A percentile compares a stretch with the other conserved stretches of the same genome.
Evolutionary conservation across 805 yeast genomes (phyloP).

Genomic region (Ogataea neopini): DNA sequence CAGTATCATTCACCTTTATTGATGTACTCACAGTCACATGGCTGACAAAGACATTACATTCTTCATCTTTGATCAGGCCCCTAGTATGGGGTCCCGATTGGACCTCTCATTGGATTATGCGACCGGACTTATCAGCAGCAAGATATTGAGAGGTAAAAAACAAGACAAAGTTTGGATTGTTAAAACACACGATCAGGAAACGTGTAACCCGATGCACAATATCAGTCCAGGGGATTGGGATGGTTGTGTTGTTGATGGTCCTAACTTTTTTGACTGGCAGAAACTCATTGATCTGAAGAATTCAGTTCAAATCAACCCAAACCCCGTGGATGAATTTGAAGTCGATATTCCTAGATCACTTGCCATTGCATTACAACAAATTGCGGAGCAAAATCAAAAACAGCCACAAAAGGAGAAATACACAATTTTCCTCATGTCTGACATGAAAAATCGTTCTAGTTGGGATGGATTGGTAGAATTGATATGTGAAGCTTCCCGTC

Average conservation of each 20-base stretch:
- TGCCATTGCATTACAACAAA: constrained; percentile 27
- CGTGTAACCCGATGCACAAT: constrained; percentile 27
- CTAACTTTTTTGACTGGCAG: constrained; percentile 23
- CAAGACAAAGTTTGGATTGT: constrained; percentile 28
- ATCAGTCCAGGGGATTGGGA: constrained; percentile 26
- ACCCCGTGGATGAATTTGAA: constrained; percentile 22
- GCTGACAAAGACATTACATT: constrained; percentile 28
- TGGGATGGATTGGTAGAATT: constrained; percentile 24
- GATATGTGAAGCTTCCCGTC: constrained; percentile 14
- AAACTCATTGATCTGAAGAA: constrained; percentile 15
- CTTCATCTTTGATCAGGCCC: constrained; percentile 52
- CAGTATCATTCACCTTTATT: too few relatives aligned
- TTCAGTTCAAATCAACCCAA: constrained; percentile 18
- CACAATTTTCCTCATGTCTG: constrained; percentile 23
- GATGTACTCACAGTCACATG: constrained; percentile 6
- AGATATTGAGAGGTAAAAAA: constrained; percentile 30
- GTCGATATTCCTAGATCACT: constrained; percentile 32
- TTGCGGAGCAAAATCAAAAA: constrained; percentile 16
- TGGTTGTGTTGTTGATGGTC: constrained; percentile 22
- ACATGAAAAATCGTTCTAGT: constrained; percentile 15
- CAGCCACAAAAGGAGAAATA: constrained; percentile 15
- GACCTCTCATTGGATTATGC: constrained; percentile 43
- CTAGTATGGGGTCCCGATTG: constrained; percentile 43
- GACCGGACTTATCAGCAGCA: constrained; percentile 38
- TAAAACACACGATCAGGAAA: constrained; percentile 28